Evolutionary conservation across 345 rosid species (phyloP).

Genomic region (Populus deltoides): DNA sequence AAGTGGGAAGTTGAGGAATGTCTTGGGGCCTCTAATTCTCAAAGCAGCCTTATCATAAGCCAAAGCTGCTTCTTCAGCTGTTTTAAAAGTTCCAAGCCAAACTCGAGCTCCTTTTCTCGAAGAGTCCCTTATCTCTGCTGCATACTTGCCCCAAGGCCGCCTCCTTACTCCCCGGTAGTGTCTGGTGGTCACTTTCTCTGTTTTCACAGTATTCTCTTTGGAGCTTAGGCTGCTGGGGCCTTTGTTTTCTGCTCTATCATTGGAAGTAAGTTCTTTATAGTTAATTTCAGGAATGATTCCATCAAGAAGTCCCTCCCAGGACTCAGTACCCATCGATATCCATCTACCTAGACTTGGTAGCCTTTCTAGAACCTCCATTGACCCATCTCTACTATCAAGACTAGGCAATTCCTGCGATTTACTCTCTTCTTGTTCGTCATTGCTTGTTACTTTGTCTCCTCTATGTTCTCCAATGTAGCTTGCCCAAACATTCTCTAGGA

Average conservation of each 20-base stretch:
- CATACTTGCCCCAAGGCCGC: conserved; percentile 88
- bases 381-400: conserved; percentile 33
- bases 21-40: conserved; percentile 68
- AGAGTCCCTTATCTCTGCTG: conserved; percentile 86
- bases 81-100: conserved; percentile 87
- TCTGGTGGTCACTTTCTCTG: conserved; percentile 20
- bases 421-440: conserved; percentile 11
- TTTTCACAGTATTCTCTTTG: conserved; percentile 9
- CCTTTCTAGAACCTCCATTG: conserved; percentile 30
- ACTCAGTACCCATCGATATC: conserved; percentile 63
- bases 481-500: conserved; percentile 77
- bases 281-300: conserved; percentile 21
- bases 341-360: conserved; percentile 58
- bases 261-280: conserved; percentile 6
- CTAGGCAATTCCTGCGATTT: conserved; percentile 44
- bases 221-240: conserved; percentile 11
- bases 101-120: conserved; percentile 63
- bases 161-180: conserved; percentile 80
- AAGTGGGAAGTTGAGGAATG: conserved; percentile 66
- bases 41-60: conserved; percentile 91
- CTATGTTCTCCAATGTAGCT: conserved; percentile 48
- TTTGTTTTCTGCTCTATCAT: background rate
- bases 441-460: conserved; percentile 1
- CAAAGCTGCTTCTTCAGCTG: conserved; percentile 88
- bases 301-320: conserved; percentile 55